Conservation (phyloP, 2,329 filamentous ascomycete genomes). For the Curvularia lunata region DNA sequence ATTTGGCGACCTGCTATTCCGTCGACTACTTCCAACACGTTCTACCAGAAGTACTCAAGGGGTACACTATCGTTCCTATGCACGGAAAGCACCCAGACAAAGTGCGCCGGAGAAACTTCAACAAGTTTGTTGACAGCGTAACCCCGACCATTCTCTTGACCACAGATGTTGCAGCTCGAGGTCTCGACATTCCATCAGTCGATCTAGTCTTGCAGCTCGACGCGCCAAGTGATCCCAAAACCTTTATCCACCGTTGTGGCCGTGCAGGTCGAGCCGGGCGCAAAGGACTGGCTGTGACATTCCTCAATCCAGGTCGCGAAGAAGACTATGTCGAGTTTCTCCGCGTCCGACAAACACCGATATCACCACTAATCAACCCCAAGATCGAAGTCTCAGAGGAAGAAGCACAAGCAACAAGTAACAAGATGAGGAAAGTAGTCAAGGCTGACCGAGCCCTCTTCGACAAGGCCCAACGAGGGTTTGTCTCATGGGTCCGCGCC, state of each 20-base stretch:
- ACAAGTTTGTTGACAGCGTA: slow-evolving; percentile 75
- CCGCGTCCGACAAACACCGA: slow-evolving; percentile 84
- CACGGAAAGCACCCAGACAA: slow-evolving; percentile 92
- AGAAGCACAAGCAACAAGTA: slow-evolving; percentile 65
- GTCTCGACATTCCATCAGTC: slow-evolving; percentile 89
- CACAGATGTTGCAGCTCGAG: slow-evolving; percentile 88
- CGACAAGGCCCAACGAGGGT: slow-evolving; percentile 88
- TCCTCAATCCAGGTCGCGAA: slow-evolving; percentile 82
- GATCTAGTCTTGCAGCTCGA: slow-evolving; percentile 92
- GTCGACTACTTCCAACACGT: slow-evolving; percentile 93
- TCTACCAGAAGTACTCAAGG: slow-evolving; percentile 73
- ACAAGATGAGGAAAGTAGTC: slow-evolving; percentile 67
- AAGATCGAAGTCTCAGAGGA: slow-evolving; percentile 63
- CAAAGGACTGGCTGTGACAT: slow-evolving; percentile 81
- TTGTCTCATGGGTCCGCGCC: slow-evolving; percentile 90
- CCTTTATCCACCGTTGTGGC: slow-evolving; percentile 71
- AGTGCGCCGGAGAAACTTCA: slow-evolving; percentile 86
- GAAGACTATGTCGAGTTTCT: slow-evolving; percentile 91
- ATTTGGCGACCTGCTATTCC: slow-evolving; percentile 89
- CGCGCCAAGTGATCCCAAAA: slow-evolving; percentile 85
- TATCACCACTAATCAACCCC: slow-evolving; percentile 67
- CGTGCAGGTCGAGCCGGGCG: slow-evolving; percentile 68
- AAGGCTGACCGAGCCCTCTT: slow-evolving; percentile 70
- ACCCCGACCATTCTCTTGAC: slow-evolving; percentile 84
- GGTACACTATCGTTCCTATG: slow-evolving; percentile 76